Evolutionary conservation across 169 alveolate genomes (phyloP).

Genomic region (Ichthyophthirius multifiliis): DNA sequence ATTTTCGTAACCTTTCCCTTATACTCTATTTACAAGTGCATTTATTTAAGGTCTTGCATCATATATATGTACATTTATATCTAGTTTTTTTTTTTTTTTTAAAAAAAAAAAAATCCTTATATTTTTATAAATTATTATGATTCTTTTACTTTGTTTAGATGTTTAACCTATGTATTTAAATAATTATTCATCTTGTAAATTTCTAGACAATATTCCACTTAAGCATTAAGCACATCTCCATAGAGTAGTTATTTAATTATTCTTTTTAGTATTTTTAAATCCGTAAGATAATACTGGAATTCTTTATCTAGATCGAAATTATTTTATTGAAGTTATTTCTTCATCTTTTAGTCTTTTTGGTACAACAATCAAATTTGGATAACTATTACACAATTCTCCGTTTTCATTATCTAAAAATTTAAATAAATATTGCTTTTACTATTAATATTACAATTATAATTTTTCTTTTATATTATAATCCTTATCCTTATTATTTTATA

Average conservation of each 20-base stretch:
- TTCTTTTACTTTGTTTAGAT: no score
- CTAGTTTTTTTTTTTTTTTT: background rate
- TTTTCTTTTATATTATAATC: no score
- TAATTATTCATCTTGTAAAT: slow-evolving; percentile 21
- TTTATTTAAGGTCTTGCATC: slow-evolving; percentile 83
- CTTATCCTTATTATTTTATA: no score
- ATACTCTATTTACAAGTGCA: slow-evolving; percentile 72
- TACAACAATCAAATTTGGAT: slow-evolving; percentile 23
- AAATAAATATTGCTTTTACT: no score
- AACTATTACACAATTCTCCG: slow-evolving; percentile 23
- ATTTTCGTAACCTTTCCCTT: slow-evolving; percentile 68
- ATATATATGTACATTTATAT: slow-evolving; percentile 55
- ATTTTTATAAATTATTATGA: no score
- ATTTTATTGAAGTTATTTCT: slow-evolving; percentile 16
- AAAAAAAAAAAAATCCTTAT: no score
- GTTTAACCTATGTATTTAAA: slow-evolving; percentile 29
- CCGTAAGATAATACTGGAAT: slow-evolving; percentile 70
- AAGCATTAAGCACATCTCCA: slow-evolving; percentile 55
- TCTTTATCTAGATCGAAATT: slow-evolving; percentile 74
- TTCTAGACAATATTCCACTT: slow-evolving; percentile 1
- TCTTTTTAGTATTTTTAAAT: slow-evolving; percentile 28
- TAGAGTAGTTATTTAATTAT: slow-evolving; percentile 9
- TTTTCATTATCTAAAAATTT: no score
- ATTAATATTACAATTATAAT: no score
- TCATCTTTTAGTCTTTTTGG: slow-evolving; percentile 25